Evolutionary conservation across 768 basidiomycete species (phyloP).

Genomic region (Hericium rajendrae): DNA sequence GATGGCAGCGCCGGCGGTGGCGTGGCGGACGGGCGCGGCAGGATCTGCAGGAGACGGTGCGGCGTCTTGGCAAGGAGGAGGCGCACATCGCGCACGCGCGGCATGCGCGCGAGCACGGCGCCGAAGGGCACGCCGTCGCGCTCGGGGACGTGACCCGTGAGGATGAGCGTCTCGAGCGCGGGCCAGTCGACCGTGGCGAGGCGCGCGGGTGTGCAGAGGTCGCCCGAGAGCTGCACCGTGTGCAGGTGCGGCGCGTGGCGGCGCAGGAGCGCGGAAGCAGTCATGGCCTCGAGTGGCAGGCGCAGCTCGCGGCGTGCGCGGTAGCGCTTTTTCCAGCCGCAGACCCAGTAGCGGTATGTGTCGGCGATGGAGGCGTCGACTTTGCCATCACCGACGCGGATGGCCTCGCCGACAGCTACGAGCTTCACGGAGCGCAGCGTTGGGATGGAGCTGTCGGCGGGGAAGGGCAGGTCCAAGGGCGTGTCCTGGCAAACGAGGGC

Average conservation of each 20-base stretch:
- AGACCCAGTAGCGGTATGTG: conserved; percentile 23
- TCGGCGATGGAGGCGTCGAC: conserved; percentile 24
- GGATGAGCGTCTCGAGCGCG: conserved; percentile 19
- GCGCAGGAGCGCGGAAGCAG: conserved; percentile 22
- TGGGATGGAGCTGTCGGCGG: neutral
- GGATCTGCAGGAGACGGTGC: conserved; percentile 19
- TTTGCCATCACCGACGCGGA: conserved; percentile 26
- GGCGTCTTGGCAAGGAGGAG: conserved; percentile 21
- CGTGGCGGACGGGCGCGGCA: neutral
- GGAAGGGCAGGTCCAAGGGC: conserved; percentile 18
- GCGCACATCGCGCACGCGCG: conserved; percentile 21
- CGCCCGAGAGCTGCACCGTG: conserved; percentile 24
- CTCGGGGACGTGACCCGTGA: conserved; percentile 20
- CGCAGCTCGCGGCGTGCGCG: conserved; percentile 23
- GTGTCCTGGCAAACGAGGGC: conserved; percentile 24
- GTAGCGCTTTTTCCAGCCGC: conserved; percentile 27
- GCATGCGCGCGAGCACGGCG: conserved; percentile 23
- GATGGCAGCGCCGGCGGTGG: conserved; percentile 2
- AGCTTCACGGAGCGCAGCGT: conserved; percentile 14
- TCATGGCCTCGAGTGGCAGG: conserved; percentile 21
- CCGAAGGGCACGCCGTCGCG: conserved; percentile 15
- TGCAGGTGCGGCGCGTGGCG: conserved; percentile 21
- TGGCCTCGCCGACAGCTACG: conserved; percentile 24
- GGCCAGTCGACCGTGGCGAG: conserved; percentile 25
- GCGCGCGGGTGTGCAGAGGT: conserved; percentile 18